Evolutionary conservation across 2,329 filamentous ascomycete genomes (phyloP), one percentile per base, ranked within the genome.

Genomic region (Magnaporthiopsis incrustans): DNA sequence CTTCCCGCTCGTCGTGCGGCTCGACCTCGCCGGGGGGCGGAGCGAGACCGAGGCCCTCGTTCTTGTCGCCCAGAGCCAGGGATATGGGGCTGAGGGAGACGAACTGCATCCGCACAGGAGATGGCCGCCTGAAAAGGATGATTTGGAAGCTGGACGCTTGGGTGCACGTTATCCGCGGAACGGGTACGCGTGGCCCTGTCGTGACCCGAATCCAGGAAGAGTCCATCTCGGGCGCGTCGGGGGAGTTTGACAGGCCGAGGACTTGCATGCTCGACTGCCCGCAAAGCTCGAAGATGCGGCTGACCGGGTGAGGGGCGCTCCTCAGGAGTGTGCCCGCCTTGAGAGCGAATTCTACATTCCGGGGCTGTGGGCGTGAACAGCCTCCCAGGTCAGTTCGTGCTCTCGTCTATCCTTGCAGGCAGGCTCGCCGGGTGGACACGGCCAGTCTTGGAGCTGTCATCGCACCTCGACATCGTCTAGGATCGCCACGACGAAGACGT

Each of bases 21-120:
- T 96, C 90, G 18, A 88, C 82, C 53, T 82, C 84, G 38, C 76
- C 75, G 4, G 73, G 69, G 7, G 75, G 73, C 35, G 58, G 58
- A 32, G 26, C 58, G 15, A 59, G 35, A 30, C 65, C 58, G 26
- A 65, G 57, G 33, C 59, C 70, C 62, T 75, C 61, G 72, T 79
- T 65, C 70, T 94, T 92, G 72, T 94, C 90, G 2, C 85, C 90
- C 18, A 99, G 79, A 0, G 92, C 92, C 57, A 99, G 81, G 0
- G 92, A 89, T 62, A 99, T 98, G 0, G 95, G 94, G 33, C 87
- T 85, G 26, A 97, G 80, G 1, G 95, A 99, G 69, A 98, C 89
- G 75, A 98, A 99, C 76, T 99, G 94, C 95, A 99, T 98, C 64
- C 88, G 85, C 38, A 84, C 87, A 0, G 95, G 94, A 64, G 89